These are phyloP conservation scores for Gossypium trilobum DNA, from an alignment of 441 rosid genomes.

Conservation along the genomic window DNA sequence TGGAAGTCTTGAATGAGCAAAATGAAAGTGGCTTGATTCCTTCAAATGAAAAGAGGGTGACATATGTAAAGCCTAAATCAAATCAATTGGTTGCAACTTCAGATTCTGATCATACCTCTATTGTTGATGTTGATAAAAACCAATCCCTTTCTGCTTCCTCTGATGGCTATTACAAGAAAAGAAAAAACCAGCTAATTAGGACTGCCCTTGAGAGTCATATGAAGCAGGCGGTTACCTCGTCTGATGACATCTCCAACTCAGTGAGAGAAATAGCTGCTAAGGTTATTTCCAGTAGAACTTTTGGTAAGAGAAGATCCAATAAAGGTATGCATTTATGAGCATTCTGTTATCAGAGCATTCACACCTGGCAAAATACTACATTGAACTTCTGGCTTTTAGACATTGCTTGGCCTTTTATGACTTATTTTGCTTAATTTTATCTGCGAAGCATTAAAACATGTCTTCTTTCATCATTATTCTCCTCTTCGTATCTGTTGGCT, in stretches of 20 bases:
- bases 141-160: slow-evolving; percentile 34
- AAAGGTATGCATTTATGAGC: slow-evolving; percentile 31
- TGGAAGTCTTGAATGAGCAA: slow-evolving; percentile 33
- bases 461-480: not conserved
- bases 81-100: slow-evolving; percentile 80
- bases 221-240: slow-evolving; percentile 22
- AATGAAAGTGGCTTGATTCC: slow-evolving; percentile 30
- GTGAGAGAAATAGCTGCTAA: slow-evolving; percentile 31
- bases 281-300: slow-evolving; percentile 32
- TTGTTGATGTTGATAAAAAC: slow-evolving; percentile 28
- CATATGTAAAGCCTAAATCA: slow-evolving; percentile 66
- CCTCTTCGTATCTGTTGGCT: not conserved
- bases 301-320: slow-evolving; percentile 30
- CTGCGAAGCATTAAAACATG: not conserved
- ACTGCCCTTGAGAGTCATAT: slow-evolving; percentile 37
- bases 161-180: slow-evolving; percentile 73
- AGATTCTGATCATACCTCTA: slow-evolving; percentile 24
- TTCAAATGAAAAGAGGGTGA: slow-evolving; percentile 38
- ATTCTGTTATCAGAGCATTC: not conserved
- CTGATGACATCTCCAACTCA: slow-evolving; percentile 31
- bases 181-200: slow-evolving; percentile 77
- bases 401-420: not conserved
- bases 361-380: not conserved
- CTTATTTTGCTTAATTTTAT: not conserved
- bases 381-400: not conserved